A percentile compares a stretch with the other conserved stretches of the same genome.
Conservation (phyloP, 805 yeast species). For the Lachancea kluyveri region DNA sequence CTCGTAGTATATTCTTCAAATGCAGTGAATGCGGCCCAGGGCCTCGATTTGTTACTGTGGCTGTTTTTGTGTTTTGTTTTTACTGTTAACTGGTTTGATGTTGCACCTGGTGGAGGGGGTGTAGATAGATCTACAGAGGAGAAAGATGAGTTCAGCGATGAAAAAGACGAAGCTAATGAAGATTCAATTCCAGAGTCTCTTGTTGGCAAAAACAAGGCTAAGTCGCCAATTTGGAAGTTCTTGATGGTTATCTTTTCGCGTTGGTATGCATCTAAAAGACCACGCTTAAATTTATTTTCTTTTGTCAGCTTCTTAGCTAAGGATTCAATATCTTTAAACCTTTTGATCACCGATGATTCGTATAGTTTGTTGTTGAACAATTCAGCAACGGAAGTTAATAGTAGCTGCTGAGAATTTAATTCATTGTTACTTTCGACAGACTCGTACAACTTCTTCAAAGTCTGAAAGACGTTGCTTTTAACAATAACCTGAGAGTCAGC, state of each 20-base stretch:
- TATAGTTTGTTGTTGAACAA: conserved; percentile 26
- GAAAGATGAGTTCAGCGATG: conserved; percentile 29
- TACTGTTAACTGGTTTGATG: conserved; percentile 10
- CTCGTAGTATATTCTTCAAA: conserved; percentile 75
- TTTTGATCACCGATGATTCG: conserved; percentile 48
- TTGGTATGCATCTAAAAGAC: conserved; percentile 23
- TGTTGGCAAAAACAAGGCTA: conserved; percentile 83
- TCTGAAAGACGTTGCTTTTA: conserved; percentile 43
- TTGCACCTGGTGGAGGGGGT: conserved; percentile 24
- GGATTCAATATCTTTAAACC: conserved; percentile 86
- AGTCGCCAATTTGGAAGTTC: conserved; percentile 64
- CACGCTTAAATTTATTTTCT: conserved; percentile 35
- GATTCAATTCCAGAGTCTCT: conserved; percentile 35
- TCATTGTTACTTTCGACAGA: conserved; percentile 8
- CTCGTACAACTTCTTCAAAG: conserved; percentile 16
- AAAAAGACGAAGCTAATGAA: conserved; percentile 14
- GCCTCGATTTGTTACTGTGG: conserved; percentile 30
- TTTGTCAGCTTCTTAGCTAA: conserved; percentile 80
- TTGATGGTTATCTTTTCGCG: conserved; percentile 55
- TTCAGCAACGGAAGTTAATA: conserved; percentile 17
- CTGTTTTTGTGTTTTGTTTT: conserved; percentile 14
- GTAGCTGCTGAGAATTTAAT: conserved; percentile 10
- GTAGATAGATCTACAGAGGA: conserved; percentile 31
- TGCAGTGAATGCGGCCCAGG: conserved; percentile 92
- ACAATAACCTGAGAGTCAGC: conserved; percentile 35